Evolutionary conservation across 1,284 basidiomycete genomes (phyloP), one percentile per base, ranked within the genome.

Genomic region (Ceratobasidium sp.): DNA sequence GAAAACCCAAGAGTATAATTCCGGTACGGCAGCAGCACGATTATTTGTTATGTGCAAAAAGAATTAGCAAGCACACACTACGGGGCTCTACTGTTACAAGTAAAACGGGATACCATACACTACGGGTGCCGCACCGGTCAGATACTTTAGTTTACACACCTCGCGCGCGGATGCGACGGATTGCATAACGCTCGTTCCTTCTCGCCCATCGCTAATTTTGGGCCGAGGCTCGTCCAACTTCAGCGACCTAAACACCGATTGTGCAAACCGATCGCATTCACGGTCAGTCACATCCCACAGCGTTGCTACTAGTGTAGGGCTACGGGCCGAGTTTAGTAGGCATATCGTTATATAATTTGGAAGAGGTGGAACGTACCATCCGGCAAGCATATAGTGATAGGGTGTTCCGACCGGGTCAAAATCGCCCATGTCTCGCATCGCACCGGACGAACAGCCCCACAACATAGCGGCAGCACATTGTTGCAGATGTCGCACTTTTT

Each of bases 221-320:
- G 86, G 83, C 0, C 86, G 81, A 64, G 66, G 77, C 27, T 79
- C 77, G 78, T 86, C 89, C 65, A 98, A 86, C 2, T 88, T 86
- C 8, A 98, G 85, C 78, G 90, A 89, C 79, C 93, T 91, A 81
- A 98, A 93, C 7, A 98, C 96, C 0, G 91, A 87, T 80, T 94
- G 91, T 7, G 96, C 94, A 79, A 98, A 91, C 80, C 94, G 93
- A 86, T 99, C 97, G 80, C 99, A 96, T 83, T 99, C 97, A 67
- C 93, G 90, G 86, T 99, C 97, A 0, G 98, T 99, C 33, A 99
- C 97, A 83, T 99, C 97, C 97, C 98, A 99, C 20, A 99, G 86
- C 83, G 97, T 98, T 0, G 94, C 98, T 16, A 98, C 91, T 64
- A 99, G 88, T 1, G 95, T 93, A 5, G 98, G 97, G 80, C 96